Evolutionary conservation across 352 stramenopile species (phyloP).

Genomic region (Phytophthora brassicae): DNA sequence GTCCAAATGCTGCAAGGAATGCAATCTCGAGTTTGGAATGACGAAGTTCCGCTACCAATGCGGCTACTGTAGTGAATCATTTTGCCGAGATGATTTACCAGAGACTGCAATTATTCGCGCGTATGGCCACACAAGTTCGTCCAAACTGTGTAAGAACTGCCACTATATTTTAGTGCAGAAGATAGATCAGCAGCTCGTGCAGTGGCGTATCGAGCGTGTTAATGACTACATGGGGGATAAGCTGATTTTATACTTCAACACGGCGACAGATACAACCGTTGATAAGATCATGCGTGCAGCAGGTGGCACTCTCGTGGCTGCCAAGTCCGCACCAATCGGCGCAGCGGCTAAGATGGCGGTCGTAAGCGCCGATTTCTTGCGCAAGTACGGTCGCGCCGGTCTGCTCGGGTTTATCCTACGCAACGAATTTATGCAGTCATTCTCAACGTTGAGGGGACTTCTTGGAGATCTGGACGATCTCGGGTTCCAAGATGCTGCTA

Average conservation of each 20-base stretch:
- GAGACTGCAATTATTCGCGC: constrained; percentile 60
- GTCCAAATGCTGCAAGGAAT: constrained; percentile 70
- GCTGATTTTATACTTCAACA: constrained; percentile 78
- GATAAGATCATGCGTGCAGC: constrained; percentile 86
- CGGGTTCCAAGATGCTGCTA: constrained; percentile 81
- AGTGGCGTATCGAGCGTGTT: constrained; percentile 81
- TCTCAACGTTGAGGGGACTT: constrained; percentile 79
- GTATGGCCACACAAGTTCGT: constrained; percentile 59
- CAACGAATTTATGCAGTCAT: constrained; percentile 90
- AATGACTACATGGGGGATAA: constrained; percentile 72
- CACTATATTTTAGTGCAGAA: constrained; percentile 73
- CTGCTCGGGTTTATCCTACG: constrained; percentile 83
- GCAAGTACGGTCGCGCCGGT: constrained; percentile 79
- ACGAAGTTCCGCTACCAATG: constrained; percentile 86
- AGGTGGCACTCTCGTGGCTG: constrained; percentile 72
- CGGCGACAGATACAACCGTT: constrained; percentile 72
- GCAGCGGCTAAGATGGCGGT: constrained; percentile 84
- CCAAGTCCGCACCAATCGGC: constrained; percentile 78
- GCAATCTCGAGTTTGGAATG: constrained; percentile 72
- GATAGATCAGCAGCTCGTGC: constrained; percentile 72
- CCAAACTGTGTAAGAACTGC: constrained; percentile 74
- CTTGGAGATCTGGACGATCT: constrained; percentile 81
- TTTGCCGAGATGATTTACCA: constrained; percentile 73
- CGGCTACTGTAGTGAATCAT: constrained; percentile 80
- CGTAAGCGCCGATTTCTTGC: constrained; percentile 83